These are phyloP conservation scores for Rhodotorula babjevae DNA, from an alignment of 768 basidiomycete species.

Conservation along the genomic window DNA sequence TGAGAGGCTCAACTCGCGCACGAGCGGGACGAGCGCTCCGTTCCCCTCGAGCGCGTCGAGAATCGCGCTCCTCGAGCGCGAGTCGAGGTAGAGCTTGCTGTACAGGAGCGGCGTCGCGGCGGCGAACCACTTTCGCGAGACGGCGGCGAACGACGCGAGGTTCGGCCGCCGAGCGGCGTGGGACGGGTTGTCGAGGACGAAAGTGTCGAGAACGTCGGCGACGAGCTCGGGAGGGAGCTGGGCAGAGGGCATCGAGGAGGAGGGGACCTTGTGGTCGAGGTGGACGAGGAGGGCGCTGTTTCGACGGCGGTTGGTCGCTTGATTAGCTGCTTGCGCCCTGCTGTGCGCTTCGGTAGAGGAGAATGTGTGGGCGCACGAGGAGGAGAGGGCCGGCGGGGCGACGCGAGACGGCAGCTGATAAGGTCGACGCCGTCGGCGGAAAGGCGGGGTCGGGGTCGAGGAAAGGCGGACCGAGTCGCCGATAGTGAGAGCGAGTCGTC, in stretches of 20 bases:
- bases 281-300: too few relatives aligned
- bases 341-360: too few relatives aligned
- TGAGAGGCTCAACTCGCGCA: slow-evolving; percentile 8
- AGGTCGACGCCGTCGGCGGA: too few relatives aligned
- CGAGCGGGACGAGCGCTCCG: not conserved
- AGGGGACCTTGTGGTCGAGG: not conserved
- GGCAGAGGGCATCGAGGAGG: not conserved
- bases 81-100: slow-evolving; percentile 25
- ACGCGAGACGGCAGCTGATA: too few relatives aligned
- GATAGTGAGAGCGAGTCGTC: too few relatives aligned
- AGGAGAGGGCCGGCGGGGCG: too few relatives aligned
- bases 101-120: slow-evolving; percentile 13
- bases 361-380: too few relatives aligned
- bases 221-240: slow-evolving; percentile 20
- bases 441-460: too few relatives aligned
- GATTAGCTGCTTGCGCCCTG: not conserved
- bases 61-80: not conserved
- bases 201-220: slow-evolving; percentile 21
- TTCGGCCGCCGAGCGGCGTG: slow-evolving; percentile 14
- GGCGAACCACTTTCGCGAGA: not conserved
- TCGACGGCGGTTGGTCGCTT: not conserved
- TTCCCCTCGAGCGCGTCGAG: not conserved
- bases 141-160: slow-evolving; percentile 19
- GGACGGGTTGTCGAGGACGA: not conserved
- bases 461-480: too few relatives aligned